These are phyloP conservation scores for Linnemannia zychae DNA, from an alignment of 192 early-diverging fungal species.

Conservation along the genomic window DNA sequence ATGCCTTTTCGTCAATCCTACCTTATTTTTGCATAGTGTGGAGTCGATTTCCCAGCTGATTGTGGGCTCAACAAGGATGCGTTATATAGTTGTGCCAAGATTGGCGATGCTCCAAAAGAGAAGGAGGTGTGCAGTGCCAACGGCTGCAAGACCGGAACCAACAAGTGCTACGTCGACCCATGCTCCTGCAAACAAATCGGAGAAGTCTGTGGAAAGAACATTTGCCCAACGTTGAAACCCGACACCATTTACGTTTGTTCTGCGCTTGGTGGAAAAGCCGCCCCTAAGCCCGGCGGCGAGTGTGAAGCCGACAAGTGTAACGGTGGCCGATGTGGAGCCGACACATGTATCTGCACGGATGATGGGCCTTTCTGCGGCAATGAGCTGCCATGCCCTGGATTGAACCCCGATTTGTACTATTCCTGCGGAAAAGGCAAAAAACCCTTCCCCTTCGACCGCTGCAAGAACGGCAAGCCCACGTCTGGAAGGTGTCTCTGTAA, in stretches of 20 bases:
- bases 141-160: constrained; percentile 19
- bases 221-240: neutral
- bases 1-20: too few species aligned
- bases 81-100: neutral
- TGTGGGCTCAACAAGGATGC: constrained; percentile 15
- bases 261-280: neutral
- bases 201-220: constrained; percentile 19
- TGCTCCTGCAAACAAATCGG: constrained; percentile 20
- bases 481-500: constrained; percentile 17
- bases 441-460: constrained; percentile 18
- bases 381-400: constrained; percentile 20
- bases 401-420: constrained; percentile 21
- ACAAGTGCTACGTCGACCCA: neutral
- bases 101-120: neutral
- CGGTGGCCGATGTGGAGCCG: constrained; percentile 10
- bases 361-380: constrained; percentile 32
- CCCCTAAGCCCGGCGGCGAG: neutral
- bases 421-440: constrained; percentile 11
- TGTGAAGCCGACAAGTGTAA: constrained; percentile 1
- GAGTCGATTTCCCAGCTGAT: neutral
- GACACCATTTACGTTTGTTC: constrained; percentile 23
- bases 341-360: constrained; percentile 11
- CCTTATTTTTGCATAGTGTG: constrained; percentile 10
- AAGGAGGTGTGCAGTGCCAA: constrained; percentile 2
- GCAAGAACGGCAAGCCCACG: constrained; percentile 10